phyloP scores from a whole-genome alignment of 139 green algal genomes.

The Microglena sp. region DNA sequence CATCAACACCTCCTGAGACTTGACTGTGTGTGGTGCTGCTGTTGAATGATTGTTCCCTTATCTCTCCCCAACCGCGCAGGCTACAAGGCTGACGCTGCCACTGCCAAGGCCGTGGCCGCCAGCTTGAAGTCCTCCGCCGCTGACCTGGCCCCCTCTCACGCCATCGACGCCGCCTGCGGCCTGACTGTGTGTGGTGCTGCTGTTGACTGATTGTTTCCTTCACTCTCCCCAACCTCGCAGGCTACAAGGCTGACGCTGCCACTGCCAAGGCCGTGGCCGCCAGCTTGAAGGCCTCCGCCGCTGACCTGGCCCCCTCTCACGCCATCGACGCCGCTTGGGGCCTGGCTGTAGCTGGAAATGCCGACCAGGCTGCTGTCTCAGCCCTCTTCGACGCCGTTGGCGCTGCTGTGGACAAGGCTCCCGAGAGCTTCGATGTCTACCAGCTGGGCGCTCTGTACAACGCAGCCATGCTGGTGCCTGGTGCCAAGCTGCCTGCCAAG shows the following conservation, averaged over 20 bases:
- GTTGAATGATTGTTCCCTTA: too few relatives aligned
- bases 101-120: conserved; percentile 8
- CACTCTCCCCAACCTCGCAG: conserved; percentile 4
- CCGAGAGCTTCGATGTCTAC: conserved; percentile 18
- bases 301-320: conserved; percentile 17
- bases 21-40: conserved; percentile 27
- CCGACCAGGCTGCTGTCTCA: conserved; percentile 8
- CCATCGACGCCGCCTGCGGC: conserved; percentile 35
- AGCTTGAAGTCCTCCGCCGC: conserved; percentile 15
- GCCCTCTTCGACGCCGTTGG: conserved; percentile 24
- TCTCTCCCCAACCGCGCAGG: too few relatives aligned
- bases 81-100: conserved; percentile 26
- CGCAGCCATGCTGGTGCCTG: conserved; percentile 13
- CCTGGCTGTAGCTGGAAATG: conserved; percentile 28
- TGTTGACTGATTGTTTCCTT: neutral
- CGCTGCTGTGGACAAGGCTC: conserved; percentile 23
- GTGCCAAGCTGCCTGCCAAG: conserved; percentile 20
- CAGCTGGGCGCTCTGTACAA: conserved; percentile 21
- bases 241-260: conserved; percentile 25
- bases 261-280: conserved; percentile 11
- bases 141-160: conserved; percentile 20
- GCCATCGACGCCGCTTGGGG: conserved; percentile 37
- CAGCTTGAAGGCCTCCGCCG: conserved; percentile 15
- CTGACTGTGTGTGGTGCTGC: conserved; percentile 32
- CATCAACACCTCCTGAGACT: conserved; percentile 32